A percentile compares a stretch with the other conserved stretches of the same genome.
Evolutionary conservation across 225 moss, liverwort and hornwort species (phyloP).

Genomic region (Physcomitrium patens): DNA sequence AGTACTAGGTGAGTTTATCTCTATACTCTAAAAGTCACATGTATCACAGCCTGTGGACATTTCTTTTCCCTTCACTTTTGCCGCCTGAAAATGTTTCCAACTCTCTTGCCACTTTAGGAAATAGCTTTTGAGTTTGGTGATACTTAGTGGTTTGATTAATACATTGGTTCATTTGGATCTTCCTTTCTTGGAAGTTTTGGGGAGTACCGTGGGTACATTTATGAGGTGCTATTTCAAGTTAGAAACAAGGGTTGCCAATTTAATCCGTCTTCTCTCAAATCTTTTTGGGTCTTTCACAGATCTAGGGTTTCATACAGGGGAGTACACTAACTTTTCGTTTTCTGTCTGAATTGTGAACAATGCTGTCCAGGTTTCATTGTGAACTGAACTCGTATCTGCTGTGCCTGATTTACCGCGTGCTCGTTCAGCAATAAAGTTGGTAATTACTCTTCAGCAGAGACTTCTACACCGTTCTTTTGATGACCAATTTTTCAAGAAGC

Average conservation of each 20-base stretch:
- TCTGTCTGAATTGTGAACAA: background rate
- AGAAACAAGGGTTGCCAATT: background rate
- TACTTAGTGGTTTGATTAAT: slow-evolving; percentile 2
- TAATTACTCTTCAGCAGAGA: slow-evolving; percentile 24
- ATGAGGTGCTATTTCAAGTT: background rate
- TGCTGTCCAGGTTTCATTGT: slow-evolving; percentile 34
- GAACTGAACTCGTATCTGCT: slow-evolving; percentile 29
- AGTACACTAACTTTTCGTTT: slow-evolving; percentile 20
- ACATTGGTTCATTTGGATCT: background rate
- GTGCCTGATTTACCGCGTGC: slow-evolving; percentile 26
- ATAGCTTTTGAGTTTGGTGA: slow-evolving; percentile 6
- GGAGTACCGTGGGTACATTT: background rate
- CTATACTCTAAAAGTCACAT: background rate
- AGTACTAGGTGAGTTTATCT: slow-evolving; percentile 48
- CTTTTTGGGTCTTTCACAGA: background rate
- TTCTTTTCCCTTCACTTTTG: background rate
- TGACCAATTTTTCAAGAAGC: no score
- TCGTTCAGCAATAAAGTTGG: slow-evolving; percentile 45
- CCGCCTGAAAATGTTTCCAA: background rate
- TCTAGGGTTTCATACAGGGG: background rate
- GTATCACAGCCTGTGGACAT: background rate
- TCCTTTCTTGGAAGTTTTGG: background rate
- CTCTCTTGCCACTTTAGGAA: slow-evolving; percentile 1
- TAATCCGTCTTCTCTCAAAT: background rate
- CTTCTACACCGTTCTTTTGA: slow-evolving; percentile 1